Evolutionary conservation across 805 yeast genomes (phyloP), one percentile per base, ranked within the genome.

Genomic region (Schizosaccharomyces lindneri): DNA sequence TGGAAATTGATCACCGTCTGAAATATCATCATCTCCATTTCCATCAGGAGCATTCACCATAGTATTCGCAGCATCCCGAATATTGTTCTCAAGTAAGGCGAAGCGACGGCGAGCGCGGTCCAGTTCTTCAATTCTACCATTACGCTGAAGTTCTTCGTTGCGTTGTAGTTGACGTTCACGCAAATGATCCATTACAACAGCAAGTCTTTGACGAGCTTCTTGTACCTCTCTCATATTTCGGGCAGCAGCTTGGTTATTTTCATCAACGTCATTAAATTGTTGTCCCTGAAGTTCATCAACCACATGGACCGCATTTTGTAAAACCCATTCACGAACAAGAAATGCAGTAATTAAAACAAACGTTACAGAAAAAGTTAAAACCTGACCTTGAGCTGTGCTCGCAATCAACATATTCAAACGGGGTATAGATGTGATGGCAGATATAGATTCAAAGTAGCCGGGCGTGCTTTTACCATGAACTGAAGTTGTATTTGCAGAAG

Each of bases 271-370:
- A 11, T 64, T 63, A n/a, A 55, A 48, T 19, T 61, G 61, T 24
- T 62, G 60, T 17, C 36, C 57, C n/a, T 51, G 57, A 5, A 51
- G 31, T 19, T 57, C 60, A 41, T 57, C 60, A n/a, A 24, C 48
- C 19, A 57, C 48, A 5, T 41, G 48, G 11, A 57, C 29, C 4
- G 66, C 68, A 62, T 68, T 68, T 59, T 70, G 71, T 21, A 70
- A 55, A 13, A 70, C 68, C 73, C 73, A 70, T 41, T 70, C 73
- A 15, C 72, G 65, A 24, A 70, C 70, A 46, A 69, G 63, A 64
- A 83, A 75, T 15, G 75, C 61, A 9, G 76, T 64, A 39, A 75
- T 75, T 29, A 78, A 67, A 5, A 71, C 59, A 1, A 75, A 64
- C 5, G 72, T 64, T 5, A 69, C 61, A 24, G 65, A 39, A 15